Percentiles rank a stretch among this genome's conserved stretches.
Evolutionary conservation across 176 grass and related monocot genomes (phyloP).

Genomic region (Zoysia japonica): DNA sequence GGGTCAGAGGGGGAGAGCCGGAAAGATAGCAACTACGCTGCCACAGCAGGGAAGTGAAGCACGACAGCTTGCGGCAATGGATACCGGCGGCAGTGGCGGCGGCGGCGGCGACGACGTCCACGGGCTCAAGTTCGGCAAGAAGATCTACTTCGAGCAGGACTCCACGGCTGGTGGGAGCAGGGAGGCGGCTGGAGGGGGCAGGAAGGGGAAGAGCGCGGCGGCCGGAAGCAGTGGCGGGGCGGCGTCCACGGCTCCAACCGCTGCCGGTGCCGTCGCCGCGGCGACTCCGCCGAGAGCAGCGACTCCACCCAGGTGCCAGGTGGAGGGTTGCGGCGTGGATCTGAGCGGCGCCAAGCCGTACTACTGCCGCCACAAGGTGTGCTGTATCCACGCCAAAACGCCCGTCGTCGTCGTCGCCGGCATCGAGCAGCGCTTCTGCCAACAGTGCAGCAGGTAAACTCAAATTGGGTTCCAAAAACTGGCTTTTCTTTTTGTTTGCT

Average conservation of each 20-base stretch:
- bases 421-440: constrained; percentile 80
- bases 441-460: constrained; percentile 75
- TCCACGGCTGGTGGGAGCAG: not conserved
- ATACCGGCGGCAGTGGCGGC: constrained; percentile 36
- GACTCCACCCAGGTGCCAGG: constrained; percentile 66
- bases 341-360: constrained; percentile 69
- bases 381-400: constrained; percentile 64
- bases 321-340: constrained; percentile 75
- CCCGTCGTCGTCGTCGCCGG: constrained; percentile 61
- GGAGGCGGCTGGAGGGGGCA: constrained; percentile 5
- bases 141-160: constrained; percentile 92
- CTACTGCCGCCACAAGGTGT: constrained; percentile 87
- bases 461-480: constrained; percentile 25
- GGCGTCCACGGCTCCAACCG: not conserved
- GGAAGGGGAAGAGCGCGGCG: constrained; percentile 35
- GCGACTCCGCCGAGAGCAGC: not conserved
- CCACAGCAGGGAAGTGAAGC: not conserved
- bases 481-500: not conserved
- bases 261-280: not conserved
- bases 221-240: not conserved
- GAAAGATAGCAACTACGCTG: not conserved
- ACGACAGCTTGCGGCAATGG: constrained; percentile 52
- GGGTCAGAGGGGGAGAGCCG: not conserved
- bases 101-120: constrained; percentile 54
- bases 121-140: constrained; percentile 89